A percentile compares a stretch with the other conserved stretches of the same genome.
phyloP scores from a whole-genome alignment of 345 rosid genomes.

The Citrus hindsii region DNA sequence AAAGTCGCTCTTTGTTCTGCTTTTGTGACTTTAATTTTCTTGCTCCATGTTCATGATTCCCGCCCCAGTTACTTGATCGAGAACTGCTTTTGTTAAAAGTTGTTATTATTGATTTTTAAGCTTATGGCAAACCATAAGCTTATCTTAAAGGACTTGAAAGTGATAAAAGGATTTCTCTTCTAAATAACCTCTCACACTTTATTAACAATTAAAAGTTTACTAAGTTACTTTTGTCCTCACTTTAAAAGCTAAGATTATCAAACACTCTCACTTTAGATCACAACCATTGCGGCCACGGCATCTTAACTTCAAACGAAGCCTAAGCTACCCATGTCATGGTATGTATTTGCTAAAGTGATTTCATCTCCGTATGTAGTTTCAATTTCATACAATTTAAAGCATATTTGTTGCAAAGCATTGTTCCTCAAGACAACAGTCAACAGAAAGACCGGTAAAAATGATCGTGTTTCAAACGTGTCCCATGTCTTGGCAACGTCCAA shows the following conservation, averaged over 20 bases:
- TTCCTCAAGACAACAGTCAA: not conserved
- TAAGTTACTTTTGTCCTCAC: no score
- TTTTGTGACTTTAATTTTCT: not conserved
- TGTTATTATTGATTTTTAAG: not conserved
- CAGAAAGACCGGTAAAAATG: not conserved
- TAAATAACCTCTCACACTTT: not conserved
- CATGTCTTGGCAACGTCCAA: conserved; percentile 34
- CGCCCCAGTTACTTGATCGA: not conserved
- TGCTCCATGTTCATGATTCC: not conserved
- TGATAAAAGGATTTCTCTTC: not conserved
- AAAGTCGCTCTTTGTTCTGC: not conserved
- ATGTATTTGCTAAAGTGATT: no score
- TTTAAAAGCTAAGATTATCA: no score
- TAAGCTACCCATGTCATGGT: no score
- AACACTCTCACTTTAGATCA: no score
- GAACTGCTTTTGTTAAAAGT: not conserved
- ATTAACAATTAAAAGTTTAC: no score
- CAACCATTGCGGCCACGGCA: no score
- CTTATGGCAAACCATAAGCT: not conserved
- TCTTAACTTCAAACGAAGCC: no score
- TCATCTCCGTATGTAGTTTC: no score
- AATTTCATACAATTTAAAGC: no score
- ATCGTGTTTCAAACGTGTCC: conserved; percentile 9
- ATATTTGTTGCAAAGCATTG: no score
- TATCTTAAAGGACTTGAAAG: not conserved